phyloP scores from a whole-genome alignment of 2,329 filamentous ascomycete species.

The Colletotrichum higginsianum region DNA sequence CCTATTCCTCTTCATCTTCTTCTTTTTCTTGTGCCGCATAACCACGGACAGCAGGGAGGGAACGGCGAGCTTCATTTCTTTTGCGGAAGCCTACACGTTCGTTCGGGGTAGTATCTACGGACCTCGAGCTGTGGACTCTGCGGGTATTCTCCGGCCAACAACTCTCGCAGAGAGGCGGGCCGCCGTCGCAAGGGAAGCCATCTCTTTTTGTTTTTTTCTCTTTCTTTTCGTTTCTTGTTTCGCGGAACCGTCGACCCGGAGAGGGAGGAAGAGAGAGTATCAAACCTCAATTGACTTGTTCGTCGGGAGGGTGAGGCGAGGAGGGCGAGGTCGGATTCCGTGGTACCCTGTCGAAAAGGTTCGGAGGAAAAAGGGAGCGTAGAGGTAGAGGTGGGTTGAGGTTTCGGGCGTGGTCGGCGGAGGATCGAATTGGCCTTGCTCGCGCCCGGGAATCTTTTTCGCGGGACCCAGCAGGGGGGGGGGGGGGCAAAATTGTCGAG shows the following conservation, averaged over 20 bases:
- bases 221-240: conserved; percentile 7
- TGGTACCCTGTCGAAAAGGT: conserved; percentile 7
- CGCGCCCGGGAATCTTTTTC: conserved; percentile 30
- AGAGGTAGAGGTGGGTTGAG: conserved; percentile 31
- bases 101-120: conserved; percentile 48
- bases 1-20: not conserved
- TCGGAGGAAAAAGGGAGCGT: conserved; percentile 36
- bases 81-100: conserved; percentile 7
- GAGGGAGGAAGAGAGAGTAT: not conserved
- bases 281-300: conserved; percentile 10
- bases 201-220: conserved; percentile 55
- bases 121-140: conserved; percentile 72
- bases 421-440: conserved; percentile 6
- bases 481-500: conserved; percentile 35
- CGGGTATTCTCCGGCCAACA: conserved; percentile 67
- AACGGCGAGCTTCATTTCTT: not conserved
- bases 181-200: conserved; percentile 77
- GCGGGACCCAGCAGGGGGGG: conserved; percentile 16
- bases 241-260: not conserved
- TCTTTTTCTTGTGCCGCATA: not conserved
- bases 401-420: conserved; percentile 25
- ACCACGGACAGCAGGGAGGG: conserved; percentile 33
- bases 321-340: not conserved
- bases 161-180: conserved; percentile 76
- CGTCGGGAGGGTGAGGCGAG: not conserved